Conservation (phyloP, 2,329 filamentous ascomycete genomes). For the Incumbomyces delicatus region DNA sequence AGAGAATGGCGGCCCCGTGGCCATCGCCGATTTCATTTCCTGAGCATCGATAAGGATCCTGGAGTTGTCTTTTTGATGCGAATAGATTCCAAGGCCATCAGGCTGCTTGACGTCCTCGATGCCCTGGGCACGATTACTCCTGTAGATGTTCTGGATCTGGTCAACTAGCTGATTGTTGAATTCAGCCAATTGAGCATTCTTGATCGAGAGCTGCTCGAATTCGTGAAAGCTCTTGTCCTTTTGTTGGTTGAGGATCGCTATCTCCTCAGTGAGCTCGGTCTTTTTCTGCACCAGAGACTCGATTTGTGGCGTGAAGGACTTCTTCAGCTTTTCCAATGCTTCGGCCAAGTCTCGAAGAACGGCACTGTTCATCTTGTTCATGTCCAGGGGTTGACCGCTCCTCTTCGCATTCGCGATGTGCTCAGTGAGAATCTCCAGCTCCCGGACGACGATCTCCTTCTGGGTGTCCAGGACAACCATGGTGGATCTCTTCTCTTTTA, state of each 20-base stretch:
- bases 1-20: conserved; percentile 43
- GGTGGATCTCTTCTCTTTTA: conserved; percentile 88
- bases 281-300: conserved; percentile 85
- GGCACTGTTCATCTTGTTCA: conserved; percentile 57
- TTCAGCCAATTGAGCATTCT: conserved; percentile 87
- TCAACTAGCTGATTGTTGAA: conserved; percentile 94
- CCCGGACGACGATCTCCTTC: conserved; percentile 87
- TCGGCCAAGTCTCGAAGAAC: conserved; percentile 54
- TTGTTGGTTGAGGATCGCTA: conserved; percentile 68
- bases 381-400: conserved; percentile 67
- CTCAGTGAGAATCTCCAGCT: conserved; percentile 79
- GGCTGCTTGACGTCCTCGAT: conserved; percentile 20
- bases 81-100: conserved; percentile 58
- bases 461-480: conserved; percentile 91
- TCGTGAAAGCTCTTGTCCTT: conserved; percentile 90
- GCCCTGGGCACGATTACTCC: conserved; percentile 38
- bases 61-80: conserved; percentile 44
- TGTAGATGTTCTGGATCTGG: conserved; percentile 88
- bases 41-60: conserved; percentile 32
- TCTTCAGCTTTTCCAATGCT: conserved; percentile 61
- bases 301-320: conserved; percentile 63
- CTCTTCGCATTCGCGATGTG: conserved; percentile 82
- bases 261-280: conserved; percentile 75
- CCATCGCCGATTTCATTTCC: conserved; percentile 35
- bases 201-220: conserved; percentile 86